Evolutionary conservation across 495 filamentous ascomycete genomes (phyloP).

Genomic region (Hyaloscypha hepaticicola): DNA sequence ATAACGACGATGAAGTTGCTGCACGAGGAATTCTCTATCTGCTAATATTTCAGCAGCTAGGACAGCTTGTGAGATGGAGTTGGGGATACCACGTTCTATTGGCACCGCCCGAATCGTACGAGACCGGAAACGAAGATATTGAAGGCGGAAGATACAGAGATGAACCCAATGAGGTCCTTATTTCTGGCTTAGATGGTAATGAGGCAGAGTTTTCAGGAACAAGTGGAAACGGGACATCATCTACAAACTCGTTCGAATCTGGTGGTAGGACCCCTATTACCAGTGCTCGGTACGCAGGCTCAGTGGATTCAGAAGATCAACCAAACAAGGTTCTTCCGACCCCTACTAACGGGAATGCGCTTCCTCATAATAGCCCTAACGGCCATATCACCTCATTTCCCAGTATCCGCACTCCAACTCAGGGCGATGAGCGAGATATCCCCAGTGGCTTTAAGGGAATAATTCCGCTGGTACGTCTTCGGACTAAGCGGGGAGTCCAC

Average conservation of each 20-base stretch:
- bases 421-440: slow-evolving; percentile 25
- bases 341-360: slow-evolving; percentile 35
- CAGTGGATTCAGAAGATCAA: slow-evolving; percentile 29
- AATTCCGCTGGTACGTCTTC: slow-evolving; percentile 20
- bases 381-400: slow-evolving; percentile 35
- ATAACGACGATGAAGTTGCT: slow-evolving; percentile 93
- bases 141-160: slow-evolving; percentile 73
- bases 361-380: slow-evolving; percentile 22
- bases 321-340: slow-evolving; percentile 28
- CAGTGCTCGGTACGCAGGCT: slow-evolving; percentile 29
- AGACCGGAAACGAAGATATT: slow-evolving; percentile 45
- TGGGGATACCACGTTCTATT: slow-evolving; percentile 96
- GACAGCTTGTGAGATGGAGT: slow-evolving; percentile 93
- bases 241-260: slow-evolving; percentile 29
- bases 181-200: slow-evolving; percentile 30
- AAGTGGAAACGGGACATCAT: slow-evolving; percentile 15
- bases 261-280: slow-evolving; percentile 33
- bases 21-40: slow-evolving; percentile 94
- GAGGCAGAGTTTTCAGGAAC: slow-evolving; percentile 32
- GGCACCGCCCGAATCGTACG: slow-evolving; percentile 72
- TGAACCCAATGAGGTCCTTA: slow-evolving; percentile 40
- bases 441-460: slow-evolving; percentile 27
- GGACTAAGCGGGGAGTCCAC: slow-evolving; percentile 11
- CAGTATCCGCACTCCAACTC: slow-evolving; percentile 25
- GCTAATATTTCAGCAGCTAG: slow-evolving; percentile 95